A percentile compares a stretch with the other conserved stretches of the same genome.
These are phyloP conservation scores for Yamadazyma siamensis DNA, from an alignment of 1,139 yeast species.

Conservation along the genomic window DNA sequence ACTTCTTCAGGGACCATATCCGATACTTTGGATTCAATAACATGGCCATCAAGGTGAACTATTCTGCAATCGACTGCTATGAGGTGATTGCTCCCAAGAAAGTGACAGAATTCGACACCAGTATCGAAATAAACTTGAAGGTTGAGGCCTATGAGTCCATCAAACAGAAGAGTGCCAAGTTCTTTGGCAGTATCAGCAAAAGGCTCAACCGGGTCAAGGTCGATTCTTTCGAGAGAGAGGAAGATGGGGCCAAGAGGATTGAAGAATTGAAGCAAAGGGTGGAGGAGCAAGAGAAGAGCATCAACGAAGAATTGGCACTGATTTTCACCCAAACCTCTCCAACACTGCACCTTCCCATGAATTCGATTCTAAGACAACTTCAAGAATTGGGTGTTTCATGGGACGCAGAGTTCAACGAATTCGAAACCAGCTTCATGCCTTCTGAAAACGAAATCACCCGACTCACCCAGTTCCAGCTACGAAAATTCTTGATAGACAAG, in stretches of 20 bases:
- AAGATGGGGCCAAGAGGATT: constrained; percentile 61
- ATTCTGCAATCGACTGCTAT: constrained; percentile 67
- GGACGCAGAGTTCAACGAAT: constrained; percentile 84
- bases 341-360: constrained; percentile 66
- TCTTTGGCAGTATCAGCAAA: constrained; percentile 71
- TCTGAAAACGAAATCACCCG: constrained; percentile 91
- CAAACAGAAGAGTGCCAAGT: constrained; percentile 48
- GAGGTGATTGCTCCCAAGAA: constrained; percentile 79
- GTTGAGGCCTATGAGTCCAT: constrained; percentile 59
- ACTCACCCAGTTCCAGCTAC: constrained; percentile 84
- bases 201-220: constrained; percentile 77
- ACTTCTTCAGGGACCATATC: constrained; percentile 74
- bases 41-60: constrained; percentile 75
- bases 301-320: constrained; percentile 45
- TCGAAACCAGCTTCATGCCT: constrained; percentile 77
- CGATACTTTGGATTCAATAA: constrained; percentile 84
- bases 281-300: constrained; percentile 45
- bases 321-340: constrained; percentile 58
- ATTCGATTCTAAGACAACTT: constrained; percentile 63
- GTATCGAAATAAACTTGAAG: constrained; percentile 67
- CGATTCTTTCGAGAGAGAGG: constrained; percentile 74
- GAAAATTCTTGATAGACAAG: constrained; percentile 63
- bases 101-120: constrained; percentile 68
- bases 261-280: constrained; percentile 56
- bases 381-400: constrained; percentile 84